These are phyloP conservation scores for Microbotryum lychnidis-dioicae DNA, from an alignment of 1,284 basidiomycete species.

Conservation along the genomic window DNA sequence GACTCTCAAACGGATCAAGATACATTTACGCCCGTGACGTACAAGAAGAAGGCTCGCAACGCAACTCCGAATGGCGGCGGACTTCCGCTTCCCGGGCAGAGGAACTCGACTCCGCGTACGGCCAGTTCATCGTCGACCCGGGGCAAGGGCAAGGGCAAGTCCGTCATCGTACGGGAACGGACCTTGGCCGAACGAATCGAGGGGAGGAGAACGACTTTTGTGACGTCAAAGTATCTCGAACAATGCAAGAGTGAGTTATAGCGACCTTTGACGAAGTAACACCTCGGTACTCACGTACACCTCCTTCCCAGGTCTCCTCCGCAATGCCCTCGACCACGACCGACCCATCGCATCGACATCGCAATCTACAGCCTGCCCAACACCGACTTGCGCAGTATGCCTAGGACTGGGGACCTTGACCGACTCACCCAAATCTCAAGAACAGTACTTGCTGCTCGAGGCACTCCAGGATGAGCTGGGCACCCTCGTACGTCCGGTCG, in stretches of 20 bases:
- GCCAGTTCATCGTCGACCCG: background rate
- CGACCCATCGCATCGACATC: too few relatives aligned
- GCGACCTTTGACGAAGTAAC: too few relatives aligned
- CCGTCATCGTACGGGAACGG: conserved; percentile 12
- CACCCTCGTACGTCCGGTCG: background rate
- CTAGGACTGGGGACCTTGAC: conserved; percentile 25
- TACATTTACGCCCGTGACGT: conserved; percentile 16
- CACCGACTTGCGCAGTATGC: conserved; percentile 19
- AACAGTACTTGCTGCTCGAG: conserved; percentile 23
- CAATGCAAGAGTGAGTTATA: conserved; percentile 12
- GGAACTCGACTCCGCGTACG: too few relatives aligned
- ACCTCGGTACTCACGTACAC: background rate
- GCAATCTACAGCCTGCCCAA: conserved; percentile 7
- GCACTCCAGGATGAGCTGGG: conserved; percentile 15
- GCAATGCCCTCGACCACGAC: background rate
- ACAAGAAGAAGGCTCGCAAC: conserved; percentile 19
- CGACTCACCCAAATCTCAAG: conserved; percentile 28
- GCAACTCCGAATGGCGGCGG: background rate
- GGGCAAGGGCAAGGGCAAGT: conserved; percentile 18
- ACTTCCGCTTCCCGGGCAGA: too few relatives aligned
- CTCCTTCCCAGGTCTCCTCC: background rate
- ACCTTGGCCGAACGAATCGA: conserved; percentile 18
- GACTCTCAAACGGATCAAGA: conserved; percentile 2
- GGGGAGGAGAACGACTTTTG: background rate
- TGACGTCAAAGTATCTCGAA: conserved; percentile 4